A percentile compares a stretch with the other conserved stretches of the same genome.
These are phyloP conservation scores for Solanum hybrid DNA, from an alignment of 305 asterid species.

Conservation along the genomic window DNA sequence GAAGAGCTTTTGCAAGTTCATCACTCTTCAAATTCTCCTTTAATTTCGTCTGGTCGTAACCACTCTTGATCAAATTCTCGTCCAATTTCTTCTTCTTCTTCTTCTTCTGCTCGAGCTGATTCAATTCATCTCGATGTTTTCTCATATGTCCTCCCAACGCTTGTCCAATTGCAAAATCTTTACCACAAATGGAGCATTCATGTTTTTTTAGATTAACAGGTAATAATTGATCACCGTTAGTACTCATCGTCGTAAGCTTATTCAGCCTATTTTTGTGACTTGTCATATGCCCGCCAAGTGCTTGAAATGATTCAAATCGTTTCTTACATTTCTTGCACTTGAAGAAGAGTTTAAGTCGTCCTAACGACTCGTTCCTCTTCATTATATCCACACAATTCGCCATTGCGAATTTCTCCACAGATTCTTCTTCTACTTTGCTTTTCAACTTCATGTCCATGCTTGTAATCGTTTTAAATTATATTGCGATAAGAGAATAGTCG, in stretches of 20 bases:
- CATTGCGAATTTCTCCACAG: background rate
- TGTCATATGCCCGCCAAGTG: background rate
- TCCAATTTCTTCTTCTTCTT: background rate
- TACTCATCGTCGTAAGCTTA: background rate
- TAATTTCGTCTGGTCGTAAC: no score
- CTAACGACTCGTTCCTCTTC: background rate
- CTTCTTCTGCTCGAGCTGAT: background rate
- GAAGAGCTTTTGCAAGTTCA: background rate
- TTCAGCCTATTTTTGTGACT: background rate
- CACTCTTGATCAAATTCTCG: background rate
- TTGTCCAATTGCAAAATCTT: background rate
- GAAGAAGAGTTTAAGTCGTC: background rate
- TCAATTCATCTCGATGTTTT: background rate
- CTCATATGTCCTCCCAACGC: slow-evolving; percentile 9
- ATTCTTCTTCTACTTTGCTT: slow-evolving; percentile 8
- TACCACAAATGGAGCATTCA: background rate
- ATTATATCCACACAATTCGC: background rate
- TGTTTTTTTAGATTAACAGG: background rate
- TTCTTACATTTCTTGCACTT: slow-evolving; percentile 1
- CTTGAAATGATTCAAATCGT: background rate
- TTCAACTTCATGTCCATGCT: background rate
- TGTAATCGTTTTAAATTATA: background rate
- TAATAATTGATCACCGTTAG: background rate
- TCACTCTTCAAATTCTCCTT: no score
- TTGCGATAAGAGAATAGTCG: background rate